Percentiles rank a stretch among this genome's conserved stretches.
These are phyloP conservation scores for Suillus cothurnatus DNA, from an alignment of 768 basidiomycete species.

Conservation along the genomic window DNA sequence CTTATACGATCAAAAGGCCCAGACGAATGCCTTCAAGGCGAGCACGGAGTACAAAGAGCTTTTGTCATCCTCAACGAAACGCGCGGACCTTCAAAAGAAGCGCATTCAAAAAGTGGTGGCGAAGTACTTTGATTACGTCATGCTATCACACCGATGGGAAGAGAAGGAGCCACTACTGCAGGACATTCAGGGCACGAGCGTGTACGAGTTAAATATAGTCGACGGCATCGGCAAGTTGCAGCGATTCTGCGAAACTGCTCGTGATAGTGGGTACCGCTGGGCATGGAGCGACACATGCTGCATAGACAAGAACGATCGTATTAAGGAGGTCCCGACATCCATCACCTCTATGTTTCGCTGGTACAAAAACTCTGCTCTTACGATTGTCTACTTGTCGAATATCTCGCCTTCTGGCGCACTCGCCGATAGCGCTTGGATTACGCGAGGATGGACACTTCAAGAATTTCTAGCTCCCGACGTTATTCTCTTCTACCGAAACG, in stretches of 20 bases:
- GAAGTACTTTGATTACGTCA: neutral
- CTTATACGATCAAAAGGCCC: neutral
- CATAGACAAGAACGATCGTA: neutral
- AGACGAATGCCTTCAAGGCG: neutral
- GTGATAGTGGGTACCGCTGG: neutral
- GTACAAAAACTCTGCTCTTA: neutral
- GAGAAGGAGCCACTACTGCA: neutral
- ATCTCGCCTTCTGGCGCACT: neutral
- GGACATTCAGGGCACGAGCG: neutral
- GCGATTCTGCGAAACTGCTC: neutral
- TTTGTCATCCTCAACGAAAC: neutral
- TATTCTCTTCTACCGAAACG: conserved; percentile 24
- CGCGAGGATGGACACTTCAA: neutral
- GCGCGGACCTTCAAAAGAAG: neutral
- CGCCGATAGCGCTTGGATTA: neutral
- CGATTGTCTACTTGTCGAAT: neutral
- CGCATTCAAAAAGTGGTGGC: neutral
- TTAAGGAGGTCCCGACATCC: neutral
- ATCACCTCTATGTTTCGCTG: conserved; percentile 1
- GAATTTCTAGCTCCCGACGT: neutral
- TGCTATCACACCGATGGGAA: conserved; percentile 2
- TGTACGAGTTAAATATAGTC: neutral
- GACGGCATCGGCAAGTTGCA: neutral
- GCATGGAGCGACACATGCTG: neutral
- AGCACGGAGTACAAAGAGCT: neutral